Evolutionary conservation across 805 yeast genomes (phyloP), one percentile per base, ranked within the genome.

Genomic region (Ascoidea tarda): DNA sequence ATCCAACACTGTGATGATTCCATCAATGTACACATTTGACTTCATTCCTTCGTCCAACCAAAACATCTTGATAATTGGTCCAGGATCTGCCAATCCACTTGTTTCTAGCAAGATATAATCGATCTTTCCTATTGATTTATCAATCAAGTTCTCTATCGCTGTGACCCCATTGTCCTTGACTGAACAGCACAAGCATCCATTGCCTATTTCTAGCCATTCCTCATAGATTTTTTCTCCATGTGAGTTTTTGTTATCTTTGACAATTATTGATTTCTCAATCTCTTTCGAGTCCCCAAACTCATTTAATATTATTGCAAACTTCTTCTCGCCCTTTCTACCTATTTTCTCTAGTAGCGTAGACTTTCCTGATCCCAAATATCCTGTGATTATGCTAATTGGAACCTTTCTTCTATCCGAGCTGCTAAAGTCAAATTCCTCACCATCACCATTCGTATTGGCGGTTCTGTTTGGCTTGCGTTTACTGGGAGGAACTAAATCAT

Each of bases 31-130:
- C 1, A 93, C 88, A 58, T 81, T 82, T 4, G 96, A 82, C 14
- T 82, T 75, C 54, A 93, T 71, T 0, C 90, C 97, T 31, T 87
- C 91, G 64, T 93, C 99, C 33, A 90, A 74, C 99, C 99, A 93
- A 67, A 93, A 93, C 96, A 91, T 91, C 57, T 82, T 79, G 5
- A 97, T 96, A 32, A 93, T 88, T 0, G 98, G 98, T 0, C 90
- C 97, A 0, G 99, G 99, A 63, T 93, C 98, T 0, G 99, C 99
- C 14, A 93, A 75, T 0, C 99, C 99, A 0, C 96, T 88, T 0
- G 99, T 93, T 63, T 93, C 99, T 51, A 93, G 69, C 31, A 93
- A 65, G n/a, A 93, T 89, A 62, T 91, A 85, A 66, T 93, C 99
- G 51, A 91, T 89, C 51, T 76, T 75, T 38, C 79, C 82, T 5